Evolutionary conservation across 495 filamentous ascomycete genomes (phyloP).

Genomic region (Zalerion maritima): DNA sequence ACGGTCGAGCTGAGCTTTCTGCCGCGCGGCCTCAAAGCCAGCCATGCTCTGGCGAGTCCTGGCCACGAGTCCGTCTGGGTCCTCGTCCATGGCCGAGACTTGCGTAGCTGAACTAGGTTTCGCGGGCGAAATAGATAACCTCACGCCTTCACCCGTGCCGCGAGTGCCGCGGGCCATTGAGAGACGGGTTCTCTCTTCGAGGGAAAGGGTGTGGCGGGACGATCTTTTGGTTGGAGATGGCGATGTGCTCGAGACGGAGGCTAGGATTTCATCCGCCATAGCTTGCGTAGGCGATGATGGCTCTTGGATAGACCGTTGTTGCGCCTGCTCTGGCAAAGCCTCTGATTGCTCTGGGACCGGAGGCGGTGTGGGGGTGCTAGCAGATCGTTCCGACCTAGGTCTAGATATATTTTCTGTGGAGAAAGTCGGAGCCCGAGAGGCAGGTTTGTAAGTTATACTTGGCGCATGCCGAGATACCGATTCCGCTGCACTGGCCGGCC

Average conservation of each 20-base stretch:
- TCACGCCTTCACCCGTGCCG: slow-evolving; percentile 17
- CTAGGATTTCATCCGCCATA: slow-evolving; percentile 40
- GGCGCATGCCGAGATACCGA: too few relatives aligned
- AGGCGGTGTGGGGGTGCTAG: too few relatives aligned
- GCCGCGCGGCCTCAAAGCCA: slow-evolving; percentile 33
- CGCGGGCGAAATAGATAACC: too few relatives aligned
- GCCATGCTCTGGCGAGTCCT: slow-evolving; percentile 79
- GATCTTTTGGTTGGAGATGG: slow-evolving; percentile 34
- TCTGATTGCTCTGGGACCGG: too few relatives aligned
- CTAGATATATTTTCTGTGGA: too few relatives aligned
- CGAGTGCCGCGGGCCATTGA: slow-evolving; percentile 30
- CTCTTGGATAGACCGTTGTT: too few relatives aligned
- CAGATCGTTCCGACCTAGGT: too few relatives aligned
- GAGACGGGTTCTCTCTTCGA: slow-evolving; percentile 36
- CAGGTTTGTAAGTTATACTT: too few relatives aligned
- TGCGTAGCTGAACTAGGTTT: slow-evolving; percentile 2
- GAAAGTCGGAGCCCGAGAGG: too few relatives aligned
- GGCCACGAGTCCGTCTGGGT: slow-evolving; percentile 38
- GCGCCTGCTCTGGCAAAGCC: slow-evolving; percentile 13
- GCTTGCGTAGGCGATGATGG: slow-evolving; percentile 28
- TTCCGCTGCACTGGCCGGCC: too few relatives aligned
- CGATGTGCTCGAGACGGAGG: slow-evolving; percentile 34
- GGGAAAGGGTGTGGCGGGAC: slow-evolving; percentile 35
- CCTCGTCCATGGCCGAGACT: slow-evolving; percentile 4
- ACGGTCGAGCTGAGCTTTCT: slow-evolving; percentile 42